These are phyloP conservation scores for Porphyra umbilicalis DNA, from an alignment of 31 red algal species.

Conservation along the genomic window DNA sequence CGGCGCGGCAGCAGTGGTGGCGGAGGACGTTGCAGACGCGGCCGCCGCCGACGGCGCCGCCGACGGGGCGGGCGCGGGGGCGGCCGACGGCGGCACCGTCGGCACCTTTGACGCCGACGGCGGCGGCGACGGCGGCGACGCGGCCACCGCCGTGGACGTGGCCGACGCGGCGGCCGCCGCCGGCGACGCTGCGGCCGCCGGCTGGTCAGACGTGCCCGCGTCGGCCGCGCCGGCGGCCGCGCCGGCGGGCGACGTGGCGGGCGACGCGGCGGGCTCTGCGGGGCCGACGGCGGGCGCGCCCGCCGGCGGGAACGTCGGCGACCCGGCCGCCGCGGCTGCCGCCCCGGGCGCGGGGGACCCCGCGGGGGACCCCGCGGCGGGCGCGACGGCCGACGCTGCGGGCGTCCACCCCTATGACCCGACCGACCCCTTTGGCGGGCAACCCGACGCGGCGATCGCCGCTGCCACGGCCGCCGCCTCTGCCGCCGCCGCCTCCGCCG, in stretches of 20 bases:
- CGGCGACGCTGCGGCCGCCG: not conserved
- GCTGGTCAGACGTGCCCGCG: not conserved
- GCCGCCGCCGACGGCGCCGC: no score
- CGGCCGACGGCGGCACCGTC: no score
- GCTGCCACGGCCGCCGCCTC: not conserved
- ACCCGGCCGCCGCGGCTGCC: not conserved
- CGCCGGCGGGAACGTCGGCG: not conserved
- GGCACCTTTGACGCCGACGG: no score
- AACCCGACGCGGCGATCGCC: not conserved
- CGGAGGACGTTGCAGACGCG: no score
- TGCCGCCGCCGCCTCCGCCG: not conserved
- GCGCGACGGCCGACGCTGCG: not conserved
- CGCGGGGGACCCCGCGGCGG: not conserved
- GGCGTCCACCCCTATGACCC: not conserved
- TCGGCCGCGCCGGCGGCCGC: no score
- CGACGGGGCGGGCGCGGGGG: no score
- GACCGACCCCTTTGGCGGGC: not conserved
- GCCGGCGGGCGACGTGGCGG: not conserved
- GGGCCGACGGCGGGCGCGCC: not conserved
- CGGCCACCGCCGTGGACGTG: no score
- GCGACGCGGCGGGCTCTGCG: no score
- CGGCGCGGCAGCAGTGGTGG: no score
- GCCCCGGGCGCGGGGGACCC: not conserved
- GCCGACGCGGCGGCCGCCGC: no score
- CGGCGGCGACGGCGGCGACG: no score